A percentile compares a stretch with the other conserved stretches of the same genome.
Evolutionary conservation across 306 rosid species (phyloP).

Genomic region (Albizia julibrissin): DNA sequence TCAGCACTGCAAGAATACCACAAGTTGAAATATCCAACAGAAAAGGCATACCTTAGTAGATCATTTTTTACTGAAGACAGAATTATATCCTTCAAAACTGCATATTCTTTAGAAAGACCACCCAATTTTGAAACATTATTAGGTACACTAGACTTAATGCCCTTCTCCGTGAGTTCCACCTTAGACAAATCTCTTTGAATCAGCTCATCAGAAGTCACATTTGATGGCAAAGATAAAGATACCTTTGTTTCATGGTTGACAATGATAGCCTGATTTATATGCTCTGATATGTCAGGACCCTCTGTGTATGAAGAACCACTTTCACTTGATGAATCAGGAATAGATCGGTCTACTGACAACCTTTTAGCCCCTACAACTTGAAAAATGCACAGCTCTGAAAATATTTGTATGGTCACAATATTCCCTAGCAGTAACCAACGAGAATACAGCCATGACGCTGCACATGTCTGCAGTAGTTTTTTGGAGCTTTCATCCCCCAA

Average conservation of each 20-base stretch:
- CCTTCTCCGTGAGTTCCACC: conserved; percentile 38
- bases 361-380: conserved; percentile 59
- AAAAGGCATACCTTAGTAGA: conserved; percentile 64
- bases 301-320: conserved; percentile 30
- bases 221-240: conserved; percentile 54
- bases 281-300: conserved; percentile 39
- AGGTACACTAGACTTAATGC: conserved; percentile 34
- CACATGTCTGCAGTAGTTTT: conserved; percentile 53
- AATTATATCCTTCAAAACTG: conserved; percentile 65
- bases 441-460: conserved; percentile 57
- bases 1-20: conserved; percentile 14
- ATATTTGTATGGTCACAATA: conserved; percentile 59
- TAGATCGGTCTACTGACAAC: conserved; percentile 31
- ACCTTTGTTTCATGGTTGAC: conserved; percentile 61
- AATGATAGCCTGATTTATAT: conserved; percentile 49
- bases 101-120: conserved; percentile 80
- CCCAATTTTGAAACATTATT: conserved; percentile 56
- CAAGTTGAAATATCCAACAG: conserved; percentile 18
- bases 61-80: conserved; percentile 52
- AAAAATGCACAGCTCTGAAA: conserved; percentile 61
- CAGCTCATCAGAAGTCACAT: conserved; percentile 39
- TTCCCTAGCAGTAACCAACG: conserved; percentile 72
- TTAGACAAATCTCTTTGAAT: conserved; percentile 41
- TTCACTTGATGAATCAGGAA: conserved; percentile 36
- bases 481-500: conserved; percentile 58